Conservation (phyloP, 768 basidiomycete species). For the Boletus tylopilopsis region DNA sequence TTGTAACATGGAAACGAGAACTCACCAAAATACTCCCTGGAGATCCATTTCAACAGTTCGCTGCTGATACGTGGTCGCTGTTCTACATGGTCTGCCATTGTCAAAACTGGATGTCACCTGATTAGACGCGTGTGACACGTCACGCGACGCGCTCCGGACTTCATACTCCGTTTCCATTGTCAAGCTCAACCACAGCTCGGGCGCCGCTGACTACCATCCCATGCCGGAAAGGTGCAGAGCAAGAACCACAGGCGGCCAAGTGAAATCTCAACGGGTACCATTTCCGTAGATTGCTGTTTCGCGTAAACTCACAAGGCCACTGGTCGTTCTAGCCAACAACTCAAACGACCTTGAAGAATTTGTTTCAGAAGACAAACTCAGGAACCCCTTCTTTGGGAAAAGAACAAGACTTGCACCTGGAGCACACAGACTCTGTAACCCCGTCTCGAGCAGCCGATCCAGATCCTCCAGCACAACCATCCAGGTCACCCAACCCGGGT, state of each 20-base stretch:
- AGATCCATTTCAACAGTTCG: conserved; percentile 34
- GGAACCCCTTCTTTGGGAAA: background rate
- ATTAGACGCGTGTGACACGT: conserved; percentile 14
- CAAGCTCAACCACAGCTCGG: background rate
- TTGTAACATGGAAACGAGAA: background rate
- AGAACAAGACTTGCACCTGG: background rate
- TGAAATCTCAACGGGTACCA: conserved; percentile 18
- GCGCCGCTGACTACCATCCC: background rate
- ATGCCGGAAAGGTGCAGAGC: conserved; percentile 28
- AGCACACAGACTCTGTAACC: background rate
- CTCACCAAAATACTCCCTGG: conserved; percentile 35
- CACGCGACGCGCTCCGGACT: conserved; percentile 23
- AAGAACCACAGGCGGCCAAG: conserved; percentile 10
- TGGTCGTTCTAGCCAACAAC: conserved; percentile 7
- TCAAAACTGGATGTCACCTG: conserved; percentile 1
- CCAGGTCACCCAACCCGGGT: conserved; percentile 14
- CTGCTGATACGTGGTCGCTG: conserved; percentile 11
- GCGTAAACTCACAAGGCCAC: conserved; percentile 7
- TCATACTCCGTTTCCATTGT: too few species aligned
- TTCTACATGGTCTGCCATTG: conserved; percentile 12
- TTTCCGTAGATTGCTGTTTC: background rate
- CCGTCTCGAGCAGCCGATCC: background rate
- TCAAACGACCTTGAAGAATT: conserved; percentile 29
- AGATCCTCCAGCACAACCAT: background rate
- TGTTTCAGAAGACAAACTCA: conserved; percentile 19